phyloP scores from a whole-genome alignment of 768 basidiomycete species.

The Tylopilus felleus region DNA sequence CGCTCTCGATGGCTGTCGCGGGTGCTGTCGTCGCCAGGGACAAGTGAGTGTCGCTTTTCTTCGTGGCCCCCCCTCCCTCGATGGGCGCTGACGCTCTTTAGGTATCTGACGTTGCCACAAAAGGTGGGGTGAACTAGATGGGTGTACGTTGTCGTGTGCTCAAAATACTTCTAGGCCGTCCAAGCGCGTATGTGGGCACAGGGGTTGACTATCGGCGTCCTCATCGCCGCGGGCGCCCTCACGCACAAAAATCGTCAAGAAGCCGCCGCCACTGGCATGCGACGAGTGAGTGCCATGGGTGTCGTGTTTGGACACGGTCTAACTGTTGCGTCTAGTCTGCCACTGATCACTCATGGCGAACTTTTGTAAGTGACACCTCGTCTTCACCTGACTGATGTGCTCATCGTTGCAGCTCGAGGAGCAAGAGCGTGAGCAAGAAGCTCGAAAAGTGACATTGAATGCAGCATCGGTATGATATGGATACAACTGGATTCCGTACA shows the following conservation, averaged over 20 bases:
- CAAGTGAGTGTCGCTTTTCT: slow-evolving; percentile 38
- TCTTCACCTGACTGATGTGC: background rate
- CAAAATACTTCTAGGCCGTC: slow-evolving; percentile 53
- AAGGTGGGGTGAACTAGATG: slow-evolving; percentile 15
- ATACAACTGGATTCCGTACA: background rate
- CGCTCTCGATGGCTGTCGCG: slow-evolving; percentile 58
- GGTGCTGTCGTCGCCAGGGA: slow-evolving; percentile 67
- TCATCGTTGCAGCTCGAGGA: slow-evolving; percentile 23
- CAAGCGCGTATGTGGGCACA: slow-evolving; percentile 92
- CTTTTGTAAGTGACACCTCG: slow-evolving; percentile 20
- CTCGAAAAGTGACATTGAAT: slow-evolving; percentile 12
- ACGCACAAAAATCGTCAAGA: slow-evolving; percentile 49
- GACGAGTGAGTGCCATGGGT: slow-evolving; percentile 16
- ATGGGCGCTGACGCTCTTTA: background rate
- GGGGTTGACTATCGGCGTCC: slow-evolving; percentile 71
- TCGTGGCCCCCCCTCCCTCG: background rate
- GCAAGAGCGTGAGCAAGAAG: slow-evolving; percentile 25
- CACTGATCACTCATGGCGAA: slow-evolving; percentile 28
- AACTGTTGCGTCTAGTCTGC: slow-evolving; percentile 9
- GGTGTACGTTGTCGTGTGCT: background rate
- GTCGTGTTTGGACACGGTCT: background rate
- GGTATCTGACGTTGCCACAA: slow-evolving; percentile 28
- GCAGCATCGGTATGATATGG: background rate
- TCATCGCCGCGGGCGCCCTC: slow-evolving; percentile 67
- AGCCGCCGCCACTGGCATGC: slow-evolving; percentile 25